Evolutionary conservation across 1,284 basidiomycete species (phyloP), one percentile per base, ranked within the genome.

Genomic region (Psilocybe mexicana): DNA sequence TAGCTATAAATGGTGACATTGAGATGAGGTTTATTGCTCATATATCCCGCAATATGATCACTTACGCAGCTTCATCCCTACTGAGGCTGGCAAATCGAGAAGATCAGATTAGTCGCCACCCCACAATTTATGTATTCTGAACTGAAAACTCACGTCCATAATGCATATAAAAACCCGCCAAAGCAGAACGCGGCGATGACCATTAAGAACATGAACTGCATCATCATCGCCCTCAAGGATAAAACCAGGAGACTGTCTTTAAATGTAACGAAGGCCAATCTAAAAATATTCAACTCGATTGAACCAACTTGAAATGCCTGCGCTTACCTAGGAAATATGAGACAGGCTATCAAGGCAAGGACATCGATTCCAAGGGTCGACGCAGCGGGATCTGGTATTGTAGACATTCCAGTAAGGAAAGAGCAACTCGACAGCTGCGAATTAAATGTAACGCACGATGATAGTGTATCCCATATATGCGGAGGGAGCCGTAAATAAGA

Each of bases 141-240:
- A 45, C 33, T 25, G 26, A 14, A n/a, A 4, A 83, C 90, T 71
- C 68, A 93, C 80, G 92, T 95, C 86, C 88, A 96, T 18, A 97
- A 79, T 0, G 94, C 93, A 73, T 96, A 97, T 35, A 94, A 72
- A 70, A 98, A 98, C 2, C 94, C 94, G 42, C 83, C 85, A 66
- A 93, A 94, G 69, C 94, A 96, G 70, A 95, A 95, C 1, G 85
- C 85, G 2, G 94, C 95, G 25, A 97, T 92, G 40, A 88, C 70
- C 91, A 97, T 95, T 44, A 96, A 77, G 25, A 84, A 74, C 18
- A 82, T 72, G 66, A 94, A 94, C 67, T 93, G 88, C 59, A 85
- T 75, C 55, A 93, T 84, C 90, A 94, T 93, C 0, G 90, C 90
- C 23, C 91, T 83, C 35, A 93, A 74, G 6, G 90, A 87, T 11